Evolutionary conservation across 768 basidiomycete species (phyloP).

Genomic region (Termitomyces sp.): DNA sequence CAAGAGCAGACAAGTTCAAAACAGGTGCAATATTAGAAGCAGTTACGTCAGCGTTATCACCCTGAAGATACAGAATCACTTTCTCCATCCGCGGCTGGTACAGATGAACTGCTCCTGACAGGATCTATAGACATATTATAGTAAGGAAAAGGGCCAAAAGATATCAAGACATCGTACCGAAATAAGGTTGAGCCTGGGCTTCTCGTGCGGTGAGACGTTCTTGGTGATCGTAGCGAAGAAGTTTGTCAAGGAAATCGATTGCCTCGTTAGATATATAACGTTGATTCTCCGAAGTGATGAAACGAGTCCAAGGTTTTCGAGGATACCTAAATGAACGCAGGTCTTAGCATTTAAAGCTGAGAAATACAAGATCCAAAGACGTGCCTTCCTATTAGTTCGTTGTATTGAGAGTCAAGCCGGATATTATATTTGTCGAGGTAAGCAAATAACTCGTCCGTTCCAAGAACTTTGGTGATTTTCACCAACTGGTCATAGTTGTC

Average conservation of each 20-base stretch:
- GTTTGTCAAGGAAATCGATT: constrained; percentile 92
- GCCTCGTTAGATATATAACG: constrained; percentile 96
- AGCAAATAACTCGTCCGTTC: constrained; percentile 90
- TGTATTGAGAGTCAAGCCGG: constrained; percentile 92
- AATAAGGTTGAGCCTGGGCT: constrained; percentile 91
- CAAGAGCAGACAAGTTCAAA: constrained; percentile 6
- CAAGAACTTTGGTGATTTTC: constrained; percentile 96
- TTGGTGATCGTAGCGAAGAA: constrained; percentile 96
- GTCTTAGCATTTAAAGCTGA: constrained; percentile 1
- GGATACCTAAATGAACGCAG: constrained; percentile 59
- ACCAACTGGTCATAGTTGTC: constrained; percentile 99
- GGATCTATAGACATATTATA: constrained; percentile 45
- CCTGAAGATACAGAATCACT: constrained; percentile 56
- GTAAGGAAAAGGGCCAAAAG: constrained; percentile 16
- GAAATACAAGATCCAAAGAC: constrained; percentile 8
- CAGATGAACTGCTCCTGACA: constrained; percentile 46
- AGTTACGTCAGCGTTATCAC: constrained; percentile 23
- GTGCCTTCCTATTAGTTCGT: constrained; percentile 87
- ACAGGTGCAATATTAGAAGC: constrained; percentile 13
- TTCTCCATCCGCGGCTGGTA: constrained; percentile 52
- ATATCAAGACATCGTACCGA: constrained; percentile 47
- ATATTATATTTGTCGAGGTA: constrained; percentile 97
- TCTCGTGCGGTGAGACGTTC: constrained; percentile 93
- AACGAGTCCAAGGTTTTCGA: constrained; percentile 92
- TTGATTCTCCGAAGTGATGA: constrained; percentile 94